Percentiles rank a stretch among this genome's conserved stretches.
phyloP scores from a whole-genome alignment of 179 eudicot species.

The Beta macrorhiza region DNA sequence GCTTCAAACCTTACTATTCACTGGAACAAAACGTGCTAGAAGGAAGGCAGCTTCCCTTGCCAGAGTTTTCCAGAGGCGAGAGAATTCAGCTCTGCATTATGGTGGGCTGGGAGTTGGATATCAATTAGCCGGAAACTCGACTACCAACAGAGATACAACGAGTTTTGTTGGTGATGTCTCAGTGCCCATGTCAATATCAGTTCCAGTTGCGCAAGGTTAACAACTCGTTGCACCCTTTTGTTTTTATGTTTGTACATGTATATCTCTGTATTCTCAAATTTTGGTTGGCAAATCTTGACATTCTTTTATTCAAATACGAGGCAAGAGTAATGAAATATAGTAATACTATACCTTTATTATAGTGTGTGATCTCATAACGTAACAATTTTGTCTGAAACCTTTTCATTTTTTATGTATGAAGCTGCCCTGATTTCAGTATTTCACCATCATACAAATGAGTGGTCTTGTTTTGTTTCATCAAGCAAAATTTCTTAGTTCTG shows the following conservation, averaged over 20 bases:
- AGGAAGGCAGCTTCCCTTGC: slow-evolving; percentile 95
- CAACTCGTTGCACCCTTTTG: background rate
- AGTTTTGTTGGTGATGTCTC: slow-evolving; percentile 57
- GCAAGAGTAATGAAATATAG: slow-evolving; percentile 18
- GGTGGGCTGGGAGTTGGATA: slow-evolving; percentile 58
- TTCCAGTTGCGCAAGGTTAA: slow-evolving; percentile 51
- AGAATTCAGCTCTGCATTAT: slow-evolving; percentile 43
- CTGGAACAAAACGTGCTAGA: slow-evolving; percentile 88
- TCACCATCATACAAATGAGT: no score
- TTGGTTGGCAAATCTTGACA: slow-evolving; percentile 26
- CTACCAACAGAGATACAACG: slow-evolving; percentile 39
- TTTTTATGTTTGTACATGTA: slow-evolving; percentile 21
- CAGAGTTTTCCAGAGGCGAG: slow-evolving; percentile 72
- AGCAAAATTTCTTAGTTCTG: background rate
- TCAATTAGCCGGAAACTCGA: slow-evolving; percentile 45
- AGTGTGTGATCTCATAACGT: slow-evolving; percentile 12
- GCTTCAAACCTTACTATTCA: slow-evolving; percentile 61
- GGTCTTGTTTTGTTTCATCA: background rate
- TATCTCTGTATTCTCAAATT: slow-evolving; percentile 19
- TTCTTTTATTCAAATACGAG: slow-evolving; percentile 34
- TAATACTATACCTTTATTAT: background rate
- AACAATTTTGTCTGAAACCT: slow-evolving; percentile 3
- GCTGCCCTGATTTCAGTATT: no score
- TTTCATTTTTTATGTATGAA: background rate
- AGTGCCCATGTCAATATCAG: slow-evolving; percentile 58